phyloP scores from a whole-genome alignment of 2,329 filamentous ascomycete species.

The Neopestalotiopsis clavispora region DNA sequence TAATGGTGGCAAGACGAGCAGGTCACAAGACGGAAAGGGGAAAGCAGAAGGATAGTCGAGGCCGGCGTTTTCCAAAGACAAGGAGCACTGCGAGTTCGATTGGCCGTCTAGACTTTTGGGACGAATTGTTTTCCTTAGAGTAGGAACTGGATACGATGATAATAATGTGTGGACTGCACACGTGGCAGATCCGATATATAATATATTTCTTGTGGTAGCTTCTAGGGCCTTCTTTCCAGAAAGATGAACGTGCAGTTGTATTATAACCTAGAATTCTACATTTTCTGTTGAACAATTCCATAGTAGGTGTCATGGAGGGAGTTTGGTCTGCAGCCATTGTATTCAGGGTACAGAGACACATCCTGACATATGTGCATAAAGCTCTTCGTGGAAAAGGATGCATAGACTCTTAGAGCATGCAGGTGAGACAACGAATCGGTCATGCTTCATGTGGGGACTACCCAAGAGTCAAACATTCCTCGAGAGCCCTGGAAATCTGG shows the following conservation, averaged over 20 bases:
- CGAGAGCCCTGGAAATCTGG: not conserved
- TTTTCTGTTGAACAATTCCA: not conserved
- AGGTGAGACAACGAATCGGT: not conserved
- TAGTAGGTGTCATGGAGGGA: not conserved
- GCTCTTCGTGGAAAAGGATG: too few species aligned
- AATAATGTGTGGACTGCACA: not conserved
- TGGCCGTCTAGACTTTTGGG: conserved; percentile 1
- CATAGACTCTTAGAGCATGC: not conserved
- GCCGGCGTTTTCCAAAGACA: not conserved
- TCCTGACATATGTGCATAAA: too few species aligned
- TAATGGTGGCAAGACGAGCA: not conserved
- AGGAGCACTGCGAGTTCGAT: not conserved
- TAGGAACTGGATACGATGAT: conserved; percentile 7
- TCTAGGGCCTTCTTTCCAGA: not conserved
- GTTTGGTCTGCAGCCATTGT: not conserved
- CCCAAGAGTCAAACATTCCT: not conserved
- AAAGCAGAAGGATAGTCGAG: not conserved
- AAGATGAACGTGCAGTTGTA: not conserved
- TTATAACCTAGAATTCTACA: not conserved
- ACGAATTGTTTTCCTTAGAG: conserved; percentile 1
- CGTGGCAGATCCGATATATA: conserved; percentile 3
- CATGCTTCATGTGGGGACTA: not conserved
- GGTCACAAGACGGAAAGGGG: not conserved
- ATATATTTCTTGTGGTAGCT: not conserved
- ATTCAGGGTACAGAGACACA: not conserved